phyloP scores from a whole-genome alignment of 148 eudicot genomes.

The Polygonum aviculare region DNA sequence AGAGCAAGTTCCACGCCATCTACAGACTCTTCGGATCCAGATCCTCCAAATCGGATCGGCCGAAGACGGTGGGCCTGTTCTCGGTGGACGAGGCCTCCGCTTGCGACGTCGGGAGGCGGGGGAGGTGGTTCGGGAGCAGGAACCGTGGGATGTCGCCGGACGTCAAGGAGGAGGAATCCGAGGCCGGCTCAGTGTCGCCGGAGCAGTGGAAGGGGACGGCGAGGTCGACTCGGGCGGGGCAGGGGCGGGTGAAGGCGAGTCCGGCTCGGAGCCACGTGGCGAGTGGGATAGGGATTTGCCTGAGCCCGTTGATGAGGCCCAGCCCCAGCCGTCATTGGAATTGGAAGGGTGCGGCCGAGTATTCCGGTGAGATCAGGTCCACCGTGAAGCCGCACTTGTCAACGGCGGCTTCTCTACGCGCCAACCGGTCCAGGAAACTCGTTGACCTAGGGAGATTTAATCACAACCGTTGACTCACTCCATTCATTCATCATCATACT shows the following conservation, averaged over 20 bases:
- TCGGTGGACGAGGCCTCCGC: constrained; percentile 16
- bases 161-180: constrained; percentile 19
- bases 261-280: constrained; percentile 19
- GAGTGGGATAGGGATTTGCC: constrained; percentile 30
- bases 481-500: background rate
- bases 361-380: constrained; percentile 26
- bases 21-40: constrained; percentile 40
- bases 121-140: constrained; percentile 2
- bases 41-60: constrained; percentile 16
- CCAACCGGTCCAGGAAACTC: constrained; percentile 49
- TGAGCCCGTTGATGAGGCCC: constrained; percentile 56
- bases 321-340: constrained; percentile 26
- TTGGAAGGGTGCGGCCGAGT: constrained; percentile 18
- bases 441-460: constrained; percentile 55
- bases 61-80: constrained; percentile 11
- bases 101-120: constrained; percentile 6
- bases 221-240: constrained; percentile 15
- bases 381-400: constrained; percentile 31
- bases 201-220: constrained; percentile 41
- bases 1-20: constrained; percentile 17
- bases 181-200: constrained; percentile 18
- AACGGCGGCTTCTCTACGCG: constrained; percentile 30
- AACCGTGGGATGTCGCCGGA: constrained; percentile 68
- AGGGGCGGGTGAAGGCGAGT: constrained; percentile 11
- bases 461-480: constrained; percentile 17